Conservation (phyloP, 306 rosid species). For the Vicia sativa region DNA sequence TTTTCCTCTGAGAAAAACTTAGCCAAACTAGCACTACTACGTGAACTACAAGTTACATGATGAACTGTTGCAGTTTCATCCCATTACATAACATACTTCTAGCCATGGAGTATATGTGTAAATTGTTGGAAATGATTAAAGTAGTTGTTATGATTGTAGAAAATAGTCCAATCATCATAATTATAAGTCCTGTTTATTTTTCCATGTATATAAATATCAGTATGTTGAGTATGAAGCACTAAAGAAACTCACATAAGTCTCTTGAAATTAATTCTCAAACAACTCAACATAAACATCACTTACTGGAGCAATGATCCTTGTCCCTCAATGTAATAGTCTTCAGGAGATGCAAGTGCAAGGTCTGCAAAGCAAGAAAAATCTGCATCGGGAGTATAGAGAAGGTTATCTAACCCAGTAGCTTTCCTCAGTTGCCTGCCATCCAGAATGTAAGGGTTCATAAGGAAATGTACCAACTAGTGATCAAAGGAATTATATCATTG, state of each 20-base stretch:
- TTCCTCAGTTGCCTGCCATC: conserved; percentile 66
- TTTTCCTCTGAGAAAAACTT: not conserved
- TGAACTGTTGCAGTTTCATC: conserved; percentile 19
- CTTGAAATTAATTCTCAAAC: conserved; percentile 12
- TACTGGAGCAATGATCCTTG: conserved; percentile 99
- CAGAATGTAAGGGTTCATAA: conserved; percentile 45
- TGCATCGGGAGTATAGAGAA: conserved; percentile 97
- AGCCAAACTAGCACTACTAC: conserved; percentile 6
- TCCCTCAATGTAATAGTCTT: conserved; percentile 90
- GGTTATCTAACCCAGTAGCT: conserved; percentile 93
- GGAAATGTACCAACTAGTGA: conserved; percentile 30
- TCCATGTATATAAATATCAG: conserved; percentile 17
- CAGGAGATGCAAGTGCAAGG: conserved; percentile 92
- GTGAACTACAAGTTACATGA: not conserved
- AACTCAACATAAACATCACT: conserved; percentile 36
- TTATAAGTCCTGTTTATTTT: not conserved
- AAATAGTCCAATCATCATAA: conserved; percentile 4
- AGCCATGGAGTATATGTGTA: not conserved
- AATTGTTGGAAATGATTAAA: not conserved
- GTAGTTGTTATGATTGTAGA: conserved; percentile 18
- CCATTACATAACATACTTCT: conserved; percentile 17
- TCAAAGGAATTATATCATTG: conserved; percentile 13
- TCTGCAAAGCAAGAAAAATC: conserved; percentile 99
- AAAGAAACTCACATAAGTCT: not conserved
- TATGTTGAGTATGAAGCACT: not conserved